Evolutionary conservation across 768 basidiomycete species (phyloP).

Genomic region (Mycena alexandri): DNA sequence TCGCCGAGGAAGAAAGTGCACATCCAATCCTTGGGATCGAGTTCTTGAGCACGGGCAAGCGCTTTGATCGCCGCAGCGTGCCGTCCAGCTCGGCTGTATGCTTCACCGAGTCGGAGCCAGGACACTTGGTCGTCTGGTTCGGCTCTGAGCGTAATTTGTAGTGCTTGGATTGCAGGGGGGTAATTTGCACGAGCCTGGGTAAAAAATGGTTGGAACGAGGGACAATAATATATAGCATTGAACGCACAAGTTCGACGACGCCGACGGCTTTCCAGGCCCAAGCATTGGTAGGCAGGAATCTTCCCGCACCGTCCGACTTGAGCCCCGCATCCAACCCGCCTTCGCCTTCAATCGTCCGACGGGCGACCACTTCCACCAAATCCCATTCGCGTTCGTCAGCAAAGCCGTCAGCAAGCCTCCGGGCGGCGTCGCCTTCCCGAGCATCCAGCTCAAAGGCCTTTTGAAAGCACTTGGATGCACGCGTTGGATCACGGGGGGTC

Average conservation of each 20-base stretch:
- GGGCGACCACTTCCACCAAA: conserved; percentile 93
- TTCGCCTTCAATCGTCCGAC: conserved; percentile 93
- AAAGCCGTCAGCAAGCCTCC: conserved; percentile 87
- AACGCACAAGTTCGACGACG: conserved; percentile 87
- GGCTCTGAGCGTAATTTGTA: conserved; percentile 88
- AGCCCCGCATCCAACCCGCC: conserved; percentile 78
- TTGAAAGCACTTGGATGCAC: conserved; percentile 96
- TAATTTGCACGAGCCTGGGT: conserved; percentile 80
- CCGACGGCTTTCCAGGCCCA: conserved; percentile 99
- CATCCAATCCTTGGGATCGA: conserved; percentile 86
- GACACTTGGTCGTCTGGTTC: conserved; percentile 80
- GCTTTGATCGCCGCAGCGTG: conserved; percentile 93
- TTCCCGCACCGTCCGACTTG: conserved; percentile 55
- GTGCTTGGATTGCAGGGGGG: conserved; percentile 79
- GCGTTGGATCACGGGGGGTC: conserved; percentile 80
- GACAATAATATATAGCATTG: conserved; percentile 18
- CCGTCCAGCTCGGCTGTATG: conserved; percentile 89
- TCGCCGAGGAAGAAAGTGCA: conserved; percentile 87
- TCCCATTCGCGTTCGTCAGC: conserved; percentile 97
- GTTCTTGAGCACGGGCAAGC: conserved; percentile 77
- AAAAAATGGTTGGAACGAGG: background rate
- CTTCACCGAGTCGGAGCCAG: conserved; percentile 95
- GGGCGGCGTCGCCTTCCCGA: conserved; percentile 87
- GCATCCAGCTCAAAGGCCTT: conserved; percentile 98
- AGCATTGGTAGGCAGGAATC: conserved; percentile 81